Conservation (phyloP, 2,329 filamentous ascomycete species). For the Helotiales sp. region DNA sequence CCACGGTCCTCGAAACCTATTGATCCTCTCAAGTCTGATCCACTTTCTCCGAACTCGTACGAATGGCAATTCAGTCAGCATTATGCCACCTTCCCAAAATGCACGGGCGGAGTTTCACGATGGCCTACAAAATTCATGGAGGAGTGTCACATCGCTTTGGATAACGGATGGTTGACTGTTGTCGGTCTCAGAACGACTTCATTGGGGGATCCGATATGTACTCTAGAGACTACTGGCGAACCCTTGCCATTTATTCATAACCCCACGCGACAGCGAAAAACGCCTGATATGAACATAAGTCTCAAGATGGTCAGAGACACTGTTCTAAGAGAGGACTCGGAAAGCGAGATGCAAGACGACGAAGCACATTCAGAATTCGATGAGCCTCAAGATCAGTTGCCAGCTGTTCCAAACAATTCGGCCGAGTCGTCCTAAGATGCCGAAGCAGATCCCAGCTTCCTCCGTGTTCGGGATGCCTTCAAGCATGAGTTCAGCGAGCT, state of each 20-base stretch:
- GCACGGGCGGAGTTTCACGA: conserved; percentile 5
- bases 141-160: conserved; percentile 5
- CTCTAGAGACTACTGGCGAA: too few species aligned
- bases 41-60: conserved; percentile 4
- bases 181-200: neutral
- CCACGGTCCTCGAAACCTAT: neutral
- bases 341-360: neutral
- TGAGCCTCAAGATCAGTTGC: neutral
- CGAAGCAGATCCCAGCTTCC: neutral
- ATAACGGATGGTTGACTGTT: conserved; percentile 2
- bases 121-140: conserved; percentile 7
- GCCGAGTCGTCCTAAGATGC: neutral
- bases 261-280: too few species aligned
- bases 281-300: too few species aligned
- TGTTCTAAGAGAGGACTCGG: neutral
- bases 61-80: conserved; percentile 5
- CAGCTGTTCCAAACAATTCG: neutral
- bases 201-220: too few species aligned
- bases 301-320: neutral
- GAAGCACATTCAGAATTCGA: neutral
- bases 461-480: neutral
- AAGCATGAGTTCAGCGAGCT: neutral
- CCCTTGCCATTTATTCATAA: too few species aligned
- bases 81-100: conserved; percentile 4
- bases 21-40: conserved; percentile 8